phyloP scores from a whole-genome alignment of 1,284 basidiomycete species.

The Caloboletus inedulis region DNA sequence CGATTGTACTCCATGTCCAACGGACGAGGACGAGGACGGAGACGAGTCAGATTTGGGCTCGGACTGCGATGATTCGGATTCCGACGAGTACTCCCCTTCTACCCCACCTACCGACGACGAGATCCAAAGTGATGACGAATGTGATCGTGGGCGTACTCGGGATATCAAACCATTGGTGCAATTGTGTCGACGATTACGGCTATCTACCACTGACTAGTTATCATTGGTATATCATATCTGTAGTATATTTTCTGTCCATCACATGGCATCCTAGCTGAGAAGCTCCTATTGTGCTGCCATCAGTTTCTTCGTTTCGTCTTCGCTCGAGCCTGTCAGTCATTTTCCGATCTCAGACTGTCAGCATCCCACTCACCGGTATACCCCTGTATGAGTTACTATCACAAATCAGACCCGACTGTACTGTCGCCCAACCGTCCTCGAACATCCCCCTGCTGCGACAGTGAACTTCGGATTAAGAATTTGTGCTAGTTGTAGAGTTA shows the following conservation, averaged over 20 bases:
- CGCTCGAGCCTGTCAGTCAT: too few species aligned
- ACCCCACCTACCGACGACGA: constrained; percentile 19
- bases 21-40: constrained; percentile 16
- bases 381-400: too few species aligned
- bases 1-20: constrained; percentile 5
- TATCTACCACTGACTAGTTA: constrained; percentile 12
- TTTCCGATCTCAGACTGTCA: too few species aligned
- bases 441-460: too few species aligned
- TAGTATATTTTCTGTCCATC: neutral
- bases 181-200: constrained; percentile 18
- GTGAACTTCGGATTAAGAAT: too few species aligned
- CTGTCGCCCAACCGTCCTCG: too few species aligned
- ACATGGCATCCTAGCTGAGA: too few species aligned
- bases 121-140: constrained; percentile 16
- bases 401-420: too few species aligned
- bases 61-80: constrained; percentile 24
- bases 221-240: neutral
- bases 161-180: constrained; percentile 22
- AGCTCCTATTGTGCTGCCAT: too few species aligned
- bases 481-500: too few species aligned
- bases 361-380: too few species aligned
- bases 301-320: too few species aligned
- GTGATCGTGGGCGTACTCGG: constrained; percentile 25
- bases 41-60: constrained; percentile 25
- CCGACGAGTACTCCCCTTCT: constrained; percentile 28